Evolutionary conservation across 2,329 filamentous ascomycete genomes (phyloP).

Genomic region (Penicillium palitans): DNA sequence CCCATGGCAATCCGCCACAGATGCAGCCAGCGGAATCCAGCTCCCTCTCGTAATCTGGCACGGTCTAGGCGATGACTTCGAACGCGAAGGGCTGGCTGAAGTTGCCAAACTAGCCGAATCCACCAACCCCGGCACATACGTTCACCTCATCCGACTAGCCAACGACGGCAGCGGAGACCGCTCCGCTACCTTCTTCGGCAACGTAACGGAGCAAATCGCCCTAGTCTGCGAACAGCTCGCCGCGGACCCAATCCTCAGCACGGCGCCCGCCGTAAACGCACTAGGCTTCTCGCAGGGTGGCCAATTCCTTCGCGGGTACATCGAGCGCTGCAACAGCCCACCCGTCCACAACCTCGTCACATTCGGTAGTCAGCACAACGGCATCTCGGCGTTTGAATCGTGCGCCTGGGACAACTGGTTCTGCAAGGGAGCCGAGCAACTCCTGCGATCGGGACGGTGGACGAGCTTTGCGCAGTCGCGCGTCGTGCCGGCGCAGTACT

Average conservation of each 20-base stretch:
- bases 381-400: constrained; percentile 77
- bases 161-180: constrained; percentile 69
- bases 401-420: constrained; percentile 73
- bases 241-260: constrained; percentile 73
- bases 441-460: constrained; percentile 82
- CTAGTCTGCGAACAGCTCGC: constrained; percentile 76
- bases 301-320: constrained; percentile 87
- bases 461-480: constrained; percentile 71
- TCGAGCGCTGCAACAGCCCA: constrained; percentile 80
- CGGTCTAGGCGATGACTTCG: constrained; percentile 68
- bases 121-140: constrained; percentile 77
- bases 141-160: constrained; percentile 75
- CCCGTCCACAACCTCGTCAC: constrained; percentile 78
- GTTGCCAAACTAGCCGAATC: constrained; percentile 71
- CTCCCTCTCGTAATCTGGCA: constrained; percentile 96
- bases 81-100: constrained; percentile 69
- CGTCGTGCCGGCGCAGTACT: constrained; percentile 94
- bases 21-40: constrained; percentile 47
- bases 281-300: constrained; percentile 95
- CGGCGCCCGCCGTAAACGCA: constrained; percentile 81
- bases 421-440: constrained; percentile 75
- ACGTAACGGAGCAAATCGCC: constrained; percentile 75
- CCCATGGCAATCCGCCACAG: constrained; percentile 15
- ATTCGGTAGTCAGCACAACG: constrained; percentile 89
- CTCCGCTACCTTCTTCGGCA: constrained; percentile 85